Evolutionary conservation across 73 alveolate genomes (phyloP).

Genomic region (Paramecium bursaria): DNA sequence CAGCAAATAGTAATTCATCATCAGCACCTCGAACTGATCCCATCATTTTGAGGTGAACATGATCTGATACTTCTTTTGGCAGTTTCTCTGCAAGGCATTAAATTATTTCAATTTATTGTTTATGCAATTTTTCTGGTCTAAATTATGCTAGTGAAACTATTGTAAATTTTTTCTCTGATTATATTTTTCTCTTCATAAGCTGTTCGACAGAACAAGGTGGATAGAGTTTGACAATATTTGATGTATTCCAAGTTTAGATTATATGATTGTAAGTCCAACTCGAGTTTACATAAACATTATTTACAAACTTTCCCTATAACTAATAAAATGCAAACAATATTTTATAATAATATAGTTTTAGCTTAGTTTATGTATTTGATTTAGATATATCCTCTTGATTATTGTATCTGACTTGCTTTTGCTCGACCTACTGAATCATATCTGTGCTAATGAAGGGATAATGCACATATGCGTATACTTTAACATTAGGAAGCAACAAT

Average conservation of each 20-base stretch:
- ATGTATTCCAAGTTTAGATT: constrained; percentile 56
- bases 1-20: constrained; percentile 69
- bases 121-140: constrained; percentile 98
- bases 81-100: constrained; percentile 65
- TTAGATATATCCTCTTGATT: constrained; percentile 75
- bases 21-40: constrained; percentile 90
- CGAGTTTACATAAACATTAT: constrained; percentile 66
- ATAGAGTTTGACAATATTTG: constrained; percentile 8
- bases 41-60: constrained; percentile 74
- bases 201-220: constrained; percentile 51
- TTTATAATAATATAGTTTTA: constrained; percentile 64
- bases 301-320: constrained; percentile 34
- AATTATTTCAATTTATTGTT: constrained; percentile 76
- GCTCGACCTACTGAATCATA: constrained; percentile 77
- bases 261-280: constrained; percentile 72
- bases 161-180: constrained; percentile 71
- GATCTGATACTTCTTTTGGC: constrained; percentile 58
- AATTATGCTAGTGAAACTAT: constrained; percentile 96
- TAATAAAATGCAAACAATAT: constrained; percentile 29
- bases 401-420: constrained; percentile 72
- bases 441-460: constrained; percentile 95
- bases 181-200: constrained; percentile 20
- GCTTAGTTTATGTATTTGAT: constrained; percentile 5
- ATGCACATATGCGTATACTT: constrained; percentile 91
- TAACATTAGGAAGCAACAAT: constrained; percentile 68